These are phyloP conservation scores for Chara braunii DNA, from an alignment of 139 green algal species.

Conservation along the genomic window DNA sequence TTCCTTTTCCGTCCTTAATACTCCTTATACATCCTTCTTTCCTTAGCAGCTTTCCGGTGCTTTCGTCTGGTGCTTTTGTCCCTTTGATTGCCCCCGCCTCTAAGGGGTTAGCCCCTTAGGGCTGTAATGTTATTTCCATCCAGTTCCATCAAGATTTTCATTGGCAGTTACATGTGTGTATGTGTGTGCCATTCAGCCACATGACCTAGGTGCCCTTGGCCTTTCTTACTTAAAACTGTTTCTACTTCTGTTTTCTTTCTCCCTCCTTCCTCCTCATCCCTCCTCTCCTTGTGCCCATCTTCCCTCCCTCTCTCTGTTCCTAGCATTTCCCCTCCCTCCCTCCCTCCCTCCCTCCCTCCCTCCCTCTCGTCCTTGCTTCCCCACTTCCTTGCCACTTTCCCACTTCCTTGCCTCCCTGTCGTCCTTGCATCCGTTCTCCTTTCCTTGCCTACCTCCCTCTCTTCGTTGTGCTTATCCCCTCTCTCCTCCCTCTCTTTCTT, in stretches of 20 bases:
- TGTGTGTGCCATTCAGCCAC: too few relatives aligned
- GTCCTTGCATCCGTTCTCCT: too few relatives aligned
- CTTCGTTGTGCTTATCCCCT: too few relatives aligned
- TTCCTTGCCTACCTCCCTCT: too few relatives aligned
- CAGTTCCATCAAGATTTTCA: neutral
- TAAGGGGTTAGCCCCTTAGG: slow-evolving; percentile 2
- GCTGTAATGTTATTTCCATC: slow-evolving; percentile 1
- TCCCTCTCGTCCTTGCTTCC: neutral
- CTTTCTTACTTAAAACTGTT: too few relatives aligned
- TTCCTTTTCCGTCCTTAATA: slow-evolving; percentile 3
- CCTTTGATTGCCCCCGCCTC: too few relatives aligned
- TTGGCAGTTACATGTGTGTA: too few relatives aligned
- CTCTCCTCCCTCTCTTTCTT: neutral
- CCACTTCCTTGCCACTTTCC: neutral
- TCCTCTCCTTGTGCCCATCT: neutral
- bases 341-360: neutral
- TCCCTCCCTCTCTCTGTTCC: neutral
- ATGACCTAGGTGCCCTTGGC: too few relatives aligned
- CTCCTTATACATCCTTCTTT: slow-evolving; percentile 7
- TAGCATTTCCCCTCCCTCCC: neutral
- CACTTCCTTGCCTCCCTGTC: too few relatives aligned
- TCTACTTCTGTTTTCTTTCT: too few relatives aligned
- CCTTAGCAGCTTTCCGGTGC: neutral
- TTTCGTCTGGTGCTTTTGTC: neutral
- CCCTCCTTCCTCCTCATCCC: neutral